Percentiles rank a stretch among this genome's conserved stretches.
phyloP scores from a whole-genome alignment of 2,329 filamentous ascomycete genomes.

The Cercospora zeina region DNA sequence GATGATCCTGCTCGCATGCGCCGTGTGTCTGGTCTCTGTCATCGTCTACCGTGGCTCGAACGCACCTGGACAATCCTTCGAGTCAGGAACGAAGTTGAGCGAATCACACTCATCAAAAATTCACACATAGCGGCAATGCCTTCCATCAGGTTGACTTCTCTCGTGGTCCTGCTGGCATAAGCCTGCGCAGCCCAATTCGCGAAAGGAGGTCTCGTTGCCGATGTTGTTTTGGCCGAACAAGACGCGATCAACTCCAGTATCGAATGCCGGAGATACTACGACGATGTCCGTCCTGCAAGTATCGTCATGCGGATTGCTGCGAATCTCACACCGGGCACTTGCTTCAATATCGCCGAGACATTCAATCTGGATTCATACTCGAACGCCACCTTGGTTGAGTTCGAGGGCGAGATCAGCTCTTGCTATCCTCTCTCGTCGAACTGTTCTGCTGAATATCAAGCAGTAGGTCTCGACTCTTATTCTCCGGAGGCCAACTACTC shows the following conservation, averaged over 20 bases:
- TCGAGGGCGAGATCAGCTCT: neutral
- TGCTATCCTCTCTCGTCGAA: neutral
- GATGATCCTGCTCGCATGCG: neutral
- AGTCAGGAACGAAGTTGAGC: neutral
- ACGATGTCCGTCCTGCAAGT: neutral
- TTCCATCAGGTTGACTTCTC: neutral
- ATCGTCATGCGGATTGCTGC: neutral
- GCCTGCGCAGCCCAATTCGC: neutral
- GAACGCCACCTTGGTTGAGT: neutral
- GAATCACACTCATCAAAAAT: neutral
- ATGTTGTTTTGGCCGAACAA: conserved; percentile 1
- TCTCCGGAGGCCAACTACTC: conserved; percentile 6
- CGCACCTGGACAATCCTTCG: neutral
- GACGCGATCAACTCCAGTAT: neutral
- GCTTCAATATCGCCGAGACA: neutral
- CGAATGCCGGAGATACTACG: neutral
- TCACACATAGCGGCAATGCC: neutral
- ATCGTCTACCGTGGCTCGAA: neutral
- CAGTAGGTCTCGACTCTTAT: neutral
- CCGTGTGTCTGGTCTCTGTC: neutral
- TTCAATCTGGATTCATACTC: neutral
- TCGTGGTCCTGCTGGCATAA: neutral
- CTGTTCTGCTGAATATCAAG: neutral
- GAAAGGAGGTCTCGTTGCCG: neutral
- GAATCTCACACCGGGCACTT: neutral